phyloP scores from a whole-genome alignment of 306 rosid species.

The Fagus crenata region DNA sequence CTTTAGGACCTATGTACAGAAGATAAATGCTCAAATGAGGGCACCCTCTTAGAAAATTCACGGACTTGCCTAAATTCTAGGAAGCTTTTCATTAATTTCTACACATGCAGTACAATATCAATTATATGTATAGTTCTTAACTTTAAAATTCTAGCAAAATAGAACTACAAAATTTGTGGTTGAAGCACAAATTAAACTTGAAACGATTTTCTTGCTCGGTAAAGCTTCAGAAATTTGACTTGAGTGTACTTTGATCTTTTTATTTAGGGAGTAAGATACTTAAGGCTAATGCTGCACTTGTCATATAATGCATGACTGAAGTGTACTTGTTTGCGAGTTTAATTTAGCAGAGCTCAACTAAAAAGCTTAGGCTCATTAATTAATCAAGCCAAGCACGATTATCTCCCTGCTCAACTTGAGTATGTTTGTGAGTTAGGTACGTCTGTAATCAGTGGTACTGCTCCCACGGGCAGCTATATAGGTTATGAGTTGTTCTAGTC shows the following conservation, averaged over 20 bases:
- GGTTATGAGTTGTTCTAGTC: not conserved
- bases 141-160: not conserved
- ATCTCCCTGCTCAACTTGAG: not conserved
- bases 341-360: not conserved
- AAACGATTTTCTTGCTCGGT: not conserved
- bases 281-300: not conserved
- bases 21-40: not conserved
- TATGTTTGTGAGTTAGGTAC: not conserved
- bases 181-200: not conserved
- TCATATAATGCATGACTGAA: not conserved
- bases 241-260: not conserved
- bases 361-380: not conserved
- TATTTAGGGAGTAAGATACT: not conserved
- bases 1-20: not conserved
- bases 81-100: not conserved
- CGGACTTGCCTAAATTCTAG: not conserved
- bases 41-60: not conserved
- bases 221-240: not conserved
- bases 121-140: not conserved
- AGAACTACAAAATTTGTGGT: not conserved
- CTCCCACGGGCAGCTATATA: not conserved
- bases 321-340: not conserved
- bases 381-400: not conserved
- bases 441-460: not conserved
- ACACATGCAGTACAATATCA: not conserved